Percentiles rank a stretch among this genome's conserved stretches.
phyloP scores from a whole-genome alignment of 495 filamentous ascomycete genomes.

The Saxophila tyrrhenica region DNA sequence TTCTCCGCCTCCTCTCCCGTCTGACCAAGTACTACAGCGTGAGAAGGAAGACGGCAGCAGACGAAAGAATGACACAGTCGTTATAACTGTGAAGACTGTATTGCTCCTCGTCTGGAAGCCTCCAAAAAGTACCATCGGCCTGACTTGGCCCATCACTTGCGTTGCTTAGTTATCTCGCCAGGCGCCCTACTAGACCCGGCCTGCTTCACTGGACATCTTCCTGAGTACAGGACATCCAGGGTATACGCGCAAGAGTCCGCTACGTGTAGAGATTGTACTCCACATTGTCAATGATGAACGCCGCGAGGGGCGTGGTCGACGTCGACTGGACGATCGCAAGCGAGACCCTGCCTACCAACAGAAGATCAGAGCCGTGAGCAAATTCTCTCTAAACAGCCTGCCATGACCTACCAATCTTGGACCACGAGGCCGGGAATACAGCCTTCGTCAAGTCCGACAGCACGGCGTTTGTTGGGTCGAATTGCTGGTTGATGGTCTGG shows the following conservation, averaged over 20 bases:
- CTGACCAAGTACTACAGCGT: too few species aligned
- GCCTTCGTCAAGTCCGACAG: neutral
- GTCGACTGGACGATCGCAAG: neutral
- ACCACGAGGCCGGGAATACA: neutral
- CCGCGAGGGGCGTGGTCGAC: neutral
- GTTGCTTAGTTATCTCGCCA: neutral
- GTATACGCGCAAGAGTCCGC: neutral
- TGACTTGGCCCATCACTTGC: neutral
- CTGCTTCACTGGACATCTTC: neutral
- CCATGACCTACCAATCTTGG: too few species aligned
- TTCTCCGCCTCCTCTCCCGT: too few species aligned
- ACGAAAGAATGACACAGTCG: too few species aligned
- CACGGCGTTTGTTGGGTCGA: neutral
- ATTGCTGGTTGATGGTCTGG: slow-evolving; percentile 2
- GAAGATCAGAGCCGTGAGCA: too few species aligned
- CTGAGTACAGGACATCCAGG: neutral
- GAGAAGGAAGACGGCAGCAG: too few species aligned
- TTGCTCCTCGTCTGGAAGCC: too few species aligned
- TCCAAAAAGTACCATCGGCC: too few species aligned
- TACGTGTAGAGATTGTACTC: neutral
- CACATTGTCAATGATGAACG: neutral
- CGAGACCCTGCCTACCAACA: neutral
- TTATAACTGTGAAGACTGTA: too few species aligned
- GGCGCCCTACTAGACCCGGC: neutral
- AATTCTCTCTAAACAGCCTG: too few species aligned